Evolutionary conservation across 2,329 filamentous ascomycete species (phyloP).

Genomic region (Fusarium nygamai): DNA sequence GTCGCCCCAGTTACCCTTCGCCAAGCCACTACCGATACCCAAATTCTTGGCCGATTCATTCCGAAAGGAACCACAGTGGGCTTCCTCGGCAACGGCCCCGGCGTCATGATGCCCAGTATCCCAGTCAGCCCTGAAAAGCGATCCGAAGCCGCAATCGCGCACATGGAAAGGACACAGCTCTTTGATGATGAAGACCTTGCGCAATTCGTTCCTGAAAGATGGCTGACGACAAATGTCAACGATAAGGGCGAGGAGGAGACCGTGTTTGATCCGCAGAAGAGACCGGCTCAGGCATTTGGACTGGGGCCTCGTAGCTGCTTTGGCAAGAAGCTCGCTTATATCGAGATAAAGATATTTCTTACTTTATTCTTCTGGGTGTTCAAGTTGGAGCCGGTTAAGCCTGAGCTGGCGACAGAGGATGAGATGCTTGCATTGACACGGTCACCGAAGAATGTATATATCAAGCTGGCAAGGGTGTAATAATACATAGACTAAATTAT

Average conservation of each 20-base stretch:
- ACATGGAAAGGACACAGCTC: neutral
- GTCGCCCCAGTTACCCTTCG: slow-evolving; percentile 43
- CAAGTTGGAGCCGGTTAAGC: neutral
- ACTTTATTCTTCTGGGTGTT: slow-evolving; percentile 21
- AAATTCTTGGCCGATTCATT: slow-evolving; percentile 46
- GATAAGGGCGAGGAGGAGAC: neutral
- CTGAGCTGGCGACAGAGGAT: slow-evolving; percentile 8
- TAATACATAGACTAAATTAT: rapidly evolving
- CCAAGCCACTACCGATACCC: slow-evolving; percentile 45
- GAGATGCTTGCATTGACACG: slow-evolving; percentile 18
- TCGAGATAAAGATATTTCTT: slow-evolving; percentile 24
- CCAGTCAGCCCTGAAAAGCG: slow-evolving; percentile 23
- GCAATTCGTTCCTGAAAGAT: slow-evolving; percentile 50
- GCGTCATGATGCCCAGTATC: slow-evolving; percentile 35
- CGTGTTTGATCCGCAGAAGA: slow-evolving; percentile 19
- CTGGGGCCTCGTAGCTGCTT: slow-evolving; percentile 32
- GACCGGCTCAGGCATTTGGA: slow-evolving; percentile 32
- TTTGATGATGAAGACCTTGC: slow-evolving; percentile 40
- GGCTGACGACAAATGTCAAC: slow-evolving; percentile 40
- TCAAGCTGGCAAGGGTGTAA: neutral
- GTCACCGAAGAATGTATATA: slow-evolving; percentile 18
- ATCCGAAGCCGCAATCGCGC: neutral
- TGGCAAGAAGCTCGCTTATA: slow-evolving; percentile 30
- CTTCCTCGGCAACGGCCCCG: slow-evolving; percentile 41
- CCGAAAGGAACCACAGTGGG: slow-evolving; percentile 49